A percentile compares a stretch with the other conserved stretches of the same genome.
Conservation (phyloP, 176 grass and related monocot genomes). For the Luzula sylvatica region DNA sequence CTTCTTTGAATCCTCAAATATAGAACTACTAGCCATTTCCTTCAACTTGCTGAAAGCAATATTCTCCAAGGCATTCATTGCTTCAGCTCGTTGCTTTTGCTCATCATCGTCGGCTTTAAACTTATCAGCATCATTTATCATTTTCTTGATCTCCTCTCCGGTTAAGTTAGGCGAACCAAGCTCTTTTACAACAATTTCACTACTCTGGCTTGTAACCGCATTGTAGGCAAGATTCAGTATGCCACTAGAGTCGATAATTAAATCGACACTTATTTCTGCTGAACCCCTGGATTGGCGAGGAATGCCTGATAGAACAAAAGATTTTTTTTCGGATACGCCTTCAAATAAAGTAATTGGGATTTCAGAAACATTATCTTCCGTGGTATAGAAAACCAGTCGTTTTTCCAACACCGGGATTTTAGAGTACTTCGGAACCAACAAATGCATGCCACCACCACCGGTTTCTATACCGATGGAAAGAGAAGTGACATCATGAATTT, state of each 20-base stretch:
- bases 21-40: background rate
- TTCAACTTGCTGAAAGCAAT: conserved; percentile 3
- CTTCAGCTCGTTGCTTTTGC: conserved; percentile 3
- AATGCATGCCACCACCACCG: background rate
- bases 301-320: conserved; percentile 3
- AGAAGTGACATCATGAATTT: conserved; percentile 9
- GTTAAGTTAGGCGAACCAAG: background rate
- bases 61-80: conserved; percentile 14
- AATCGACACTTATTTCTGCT: background rate
- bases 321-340: background rate
- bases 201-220: background rate
- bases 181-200: background rate
- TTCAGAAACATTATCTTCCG: background rate
- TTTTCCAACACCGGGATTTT: background rate
- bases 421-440: background rate
- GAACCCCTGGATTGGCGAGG: background rate
- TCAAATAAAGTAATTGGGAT: background rate
- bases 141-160: background rate
- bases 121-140: background rate
- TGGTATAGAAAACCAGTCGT: background rate
- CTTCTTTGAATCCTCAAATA: background rate
- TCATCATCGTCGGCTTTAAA: conserved; percentile 6
- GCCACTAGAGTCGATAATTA: background rate
- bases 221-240: conserved; percentile 5
- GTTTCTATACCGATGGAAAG: background rate